Evolutionary conservation across 2,329 filamentous ascomycete genomes (phyloP).

Genomic region (Calonectria hongkongensis): DNA sequence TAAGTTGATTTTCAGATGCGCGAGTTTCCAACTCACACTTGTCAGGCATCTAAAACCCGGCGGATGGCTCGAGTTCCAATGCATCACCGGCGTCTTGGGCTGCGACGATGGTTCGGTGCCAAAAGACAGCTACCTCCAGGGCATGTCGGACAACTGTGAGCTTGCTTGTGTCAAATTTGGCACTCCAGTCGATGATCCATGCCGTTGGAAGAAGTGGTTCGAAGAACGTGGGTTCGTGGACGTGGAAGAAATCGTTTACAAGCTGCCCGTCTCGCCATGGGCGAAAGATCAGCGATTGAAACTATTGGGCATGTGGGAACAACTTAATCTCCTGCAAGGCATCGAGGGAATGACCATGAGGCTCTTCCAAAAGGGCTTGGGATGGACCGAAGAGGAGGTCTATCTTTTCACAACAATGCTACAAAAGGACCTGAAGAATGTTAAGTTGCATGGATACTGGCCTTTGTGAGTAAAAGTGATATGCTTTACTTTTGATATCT

Average conservation of each 20-base stretch:
- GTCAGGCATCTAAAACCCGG: not conserved
- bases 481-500: not conserved
- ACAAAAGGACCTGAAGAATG: not conserved
- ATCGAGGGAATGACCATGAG: slow-evolving; percentile 10
- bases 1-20: not conserved
- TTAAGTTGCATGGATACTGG: not conserved
- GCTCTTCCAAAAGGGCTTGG: not conserved
- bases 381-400: not conserved
- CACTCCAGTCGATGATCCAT: not conserved
- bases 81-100: not conserved
- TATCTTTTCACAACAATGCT: not conserved
- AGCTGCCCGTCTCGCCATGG: not conserved
- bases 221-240: slow-evolving; percentile 1
- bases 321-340: not conserved
- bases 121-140: not conserved
- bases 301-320: slow-evolving; percentile 4
- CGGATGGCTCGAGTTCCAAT: slow-evolving; percentile 3
- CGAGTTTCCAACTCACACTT: not conserved
- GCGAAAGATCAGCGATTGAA: not conserved
- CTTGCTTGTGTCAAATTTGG: not conserved
- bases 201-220: not conserved
- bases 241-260: not conserved
- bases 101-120: not conserved
- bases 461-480: not conserved
- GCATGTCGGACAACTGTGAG: not conserved